Evolutionary conservation across 495 filamentous ascomycete genomes (phyloP), one percentile per base, ranked within the genome.

Genomic region (Hypoxylon cercidicola): DNA sequence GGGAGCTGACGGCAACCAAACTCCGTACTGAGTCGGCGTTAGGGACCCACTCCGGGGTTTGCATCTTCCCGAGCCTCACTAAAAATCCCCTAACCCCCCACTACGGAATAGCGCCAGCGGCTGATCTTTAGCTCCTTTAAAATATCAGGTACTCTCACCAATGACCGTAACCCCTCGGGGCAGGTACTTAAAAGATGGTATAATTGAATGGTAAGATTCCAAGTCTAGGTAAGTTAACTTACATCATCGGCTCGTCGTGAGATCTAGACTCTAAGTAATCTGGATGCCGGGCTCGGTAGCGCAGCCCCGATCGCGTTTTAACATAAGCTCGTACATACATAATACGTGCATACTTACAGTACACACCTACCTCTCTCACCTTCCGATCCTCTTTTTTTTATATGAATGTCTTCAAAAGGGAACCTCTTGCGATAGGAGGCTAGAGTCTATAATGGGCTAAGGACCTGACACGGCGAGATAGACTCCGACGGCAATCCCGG

Each of bases 321-420:
- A 20, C 34, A 21, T 65, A 54, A 43, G 16, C 55, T 41, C 21
- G 35, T 34, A 62, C 52, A 62, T 28, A 41, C 32, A 37, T 46
- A 37, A 11, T 5, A n/a, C 13, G 13, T 37, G 34, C 12, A 40
- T 40, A 40, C 19, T 25, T 53, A 32, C 13, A 45, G 23, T 37
- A 51, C 55, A 60, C 55, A 63, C 64, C 47, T 67, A 62, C 53
- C 64, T 68, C 60, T 68, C 54, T 63, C 45, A 55, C 50, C 55
- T 58, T 68, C 48, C 51, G 2, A 20, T 55, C 37, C 16, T 30
- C 28, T 19, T 41, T 41, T 5, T 2, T 52, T 28, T 43, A 18
- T 45, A 55, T 45, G 28, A 40, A 34, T 20, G 23, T 55, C 37
- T 46, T 18, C 35, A 15, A 40, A 30, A 28, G 49, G 48, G n/a